These are phyloP conservation scores for Fomitopsis betulina DNA, from an alignment of 1,284 basidiomycete species.

Conservation along the genomic window DNA sequence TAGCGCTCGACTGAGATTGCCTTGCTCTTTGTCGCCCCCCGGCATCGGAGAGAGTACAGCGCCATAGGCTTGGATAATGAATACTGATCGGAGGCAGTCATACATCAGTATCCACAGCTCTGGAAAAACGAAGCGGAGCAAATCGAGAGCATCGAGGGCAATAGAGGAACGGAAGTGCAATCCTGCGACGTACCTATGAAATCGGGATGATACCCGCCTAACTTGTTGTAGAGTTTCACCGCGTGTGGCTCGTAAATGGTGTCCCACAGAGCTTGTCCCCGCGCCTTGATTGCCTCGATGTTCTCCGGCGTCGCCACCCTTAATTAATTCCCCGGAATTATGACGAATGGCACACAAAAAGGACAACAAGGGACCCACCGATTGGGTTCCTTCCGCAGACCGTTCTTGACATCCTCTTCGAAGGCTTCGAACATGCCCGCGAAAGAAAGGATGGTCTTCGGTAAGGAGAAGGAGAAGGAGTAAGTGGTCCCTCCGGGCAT, in stretches of 20 bases:
- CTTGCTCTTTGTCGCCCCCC: conserved; percentile 53
- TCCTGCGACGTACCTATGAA: conserved; percentile 65
- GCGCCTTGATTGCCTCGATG: conserved; percentile 59
- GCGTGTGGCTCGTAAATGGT: conserved; percentile 90
- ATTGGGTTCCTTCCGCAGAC: conserved; percentile 59
- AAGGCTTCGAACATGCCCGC: conserved; percentile 70
- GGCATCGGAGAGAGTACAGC: conserved; percentile 78
- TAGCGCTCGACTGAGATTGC: conserved; percentile 82
- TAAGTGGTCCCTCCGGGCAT: not conserved
- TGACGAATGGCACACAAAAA: not conserved
- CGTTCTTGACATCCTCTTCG: conserved; percentile 73
- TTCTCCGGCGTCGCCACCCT: conserved; percentile 62
- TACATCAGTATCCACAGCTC: conserved; percentile 13
- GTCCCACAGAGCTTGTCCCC: conserved; percentile 79
- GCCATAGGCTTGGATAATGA: conserved; percentile 94
- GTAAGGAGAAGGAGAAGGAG: conserved; percentile 1
- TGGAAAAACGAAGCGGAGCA: conserved; percentile 2
- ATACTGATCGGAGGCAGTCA: conserved; percentile 40
- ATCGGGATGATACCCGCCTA: conserved; percentile 82
- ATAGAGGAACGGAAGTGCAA: conserved; percentile 18
- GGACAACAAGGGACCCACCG: conserved; percentile 41
- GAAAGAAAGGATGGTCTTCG: conserved; percentile 79
- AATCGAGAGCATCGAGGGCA: conserved; percentile 9
- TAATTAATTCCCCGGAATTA: conserved; percentile 10
- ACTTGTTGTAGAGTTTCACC: conserved; percentile 86